Evolutionary conservation across 1,139 yeast genomes (phyloP), one percentile per base, ranked within the genome.

Genomic region (Lodderomyces beijingensis): DNA sequence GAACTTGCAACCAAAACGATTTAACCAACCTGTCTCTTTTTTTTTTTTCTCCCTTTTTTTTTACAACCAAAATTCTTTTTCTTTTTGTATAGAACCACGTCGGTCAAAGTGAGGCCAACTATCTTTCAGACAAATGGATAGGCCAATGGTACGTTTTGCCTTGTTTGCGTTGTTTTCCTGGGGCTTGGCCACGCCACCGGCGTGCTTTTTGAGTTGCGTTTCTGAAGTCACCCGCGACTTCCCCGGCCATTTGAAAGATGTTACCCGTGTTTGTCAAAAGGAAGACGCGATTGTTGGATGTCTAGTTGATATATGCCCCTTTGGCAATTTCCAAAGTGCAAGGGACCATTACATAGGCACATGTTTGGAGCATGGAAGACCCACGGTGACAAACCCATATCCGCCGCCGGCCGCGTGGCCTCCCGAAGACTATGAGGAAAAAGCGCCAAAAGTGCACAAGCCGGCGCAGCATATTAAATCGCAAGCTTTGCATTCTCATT

Each of bases 131-230:
- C n/a, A n/a, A n/a, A n/a, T n/a, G n/a, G n/a, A n/a, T n/a, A n/a
- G n/a, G n/a, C n/a, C n/a, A n/a, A n/a, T n/a, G n/a, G n/a, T n/a
- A n/a, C n/a, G n/a, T n/a, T n/a, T n/a, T n/a, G n/a, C n/a, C n/a
- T n/a, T n/a, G n/a, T n/a, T n/a, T n/a, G n/a, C n/a, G n/a, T n/a
- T n/a, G n/a, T n/a, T n/a, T n/a, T n/a, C n/a, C n/a, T n/a, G n/a
- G n/a, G n/a, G n/a, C n/a, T n/a, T n/a, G n/a, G n/a, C n/a, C n/a
- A 18, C 76, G 0, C 79, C 79, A 1, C 80, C 80, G 3, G 77
- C 79, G 3, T 73, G 79, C 42, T 61, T 72, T 38, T 45, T 74
- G 16, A 51, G 65, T 21, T 74, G 79, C 49, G 49, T 69, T 18
- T 60, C 58, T 34, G 60, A 55, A 27, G 47, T 67, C 9, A 52